Conservation (phyloP, 305 asterid genomes). For the Caryopteris hybrid region DNA sequence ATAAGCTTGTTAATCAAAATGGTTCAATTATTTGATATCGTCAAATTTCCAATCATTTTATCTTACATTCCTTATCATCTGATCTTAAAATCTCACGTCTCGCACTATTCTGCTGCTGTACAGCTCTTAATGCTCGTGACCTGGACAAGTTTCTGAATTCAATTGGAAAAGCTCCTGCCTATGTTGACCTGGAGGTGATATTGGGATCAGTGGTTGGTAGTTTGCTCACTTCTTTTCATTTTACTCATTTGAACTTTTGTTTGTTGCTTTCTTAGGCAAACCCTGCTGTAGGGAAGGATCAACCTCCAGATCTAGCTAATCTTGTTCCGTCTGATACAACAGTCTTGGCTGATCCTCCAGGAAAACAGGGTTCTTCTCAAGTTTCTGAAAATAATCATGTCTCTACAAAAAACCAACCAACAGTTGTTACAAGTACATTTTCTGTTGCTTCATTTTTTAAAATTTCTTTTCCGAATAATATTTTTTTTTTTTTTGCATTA, state of each 20-base stretch:
- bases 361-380: conserved; percentile 31
- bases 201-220: conserved; percentile 7
- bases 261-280: conserved; percentile 51
- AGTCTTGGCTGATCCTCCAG: conserved; percentile 31
- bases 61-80: background rate
- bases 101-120: conserved; percentile 9
- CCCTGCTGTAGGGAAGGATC: conserved; percentile 92
- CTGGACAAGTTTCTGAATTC: conserved; percentile 86
- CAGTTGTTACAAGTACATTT: conserved; percentile 40
- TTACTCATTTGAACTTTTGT: background rate
- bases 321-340: conserved; percentile 72
- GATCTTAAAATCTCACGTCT: conserved; percentile 12
- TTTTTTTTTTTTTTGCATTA: background rate
- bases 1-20: background rate
- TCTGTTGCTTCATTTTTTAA: background rate
- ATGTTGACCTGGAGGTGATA: conserved; percentile 94
- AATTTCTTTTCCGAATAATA: background rate
- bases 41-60: background rate
- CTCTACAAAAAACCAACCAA: conserved; percentile 31
- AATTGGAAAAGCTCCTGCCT: conserved; percentile 58
- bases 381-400: conserved; percentile 29
- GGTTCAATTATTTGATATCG: background rate
- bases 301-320: conserved; percentile 89
- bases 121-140: conserved; percentile 69
- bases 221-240: conserved; percentile 2